Percentiles rank a stretch among this genome's conserved stretches.
Conservation (phyloP, 768 basidiomycete genomes). For the Leccinum truebloodii region DNA sequence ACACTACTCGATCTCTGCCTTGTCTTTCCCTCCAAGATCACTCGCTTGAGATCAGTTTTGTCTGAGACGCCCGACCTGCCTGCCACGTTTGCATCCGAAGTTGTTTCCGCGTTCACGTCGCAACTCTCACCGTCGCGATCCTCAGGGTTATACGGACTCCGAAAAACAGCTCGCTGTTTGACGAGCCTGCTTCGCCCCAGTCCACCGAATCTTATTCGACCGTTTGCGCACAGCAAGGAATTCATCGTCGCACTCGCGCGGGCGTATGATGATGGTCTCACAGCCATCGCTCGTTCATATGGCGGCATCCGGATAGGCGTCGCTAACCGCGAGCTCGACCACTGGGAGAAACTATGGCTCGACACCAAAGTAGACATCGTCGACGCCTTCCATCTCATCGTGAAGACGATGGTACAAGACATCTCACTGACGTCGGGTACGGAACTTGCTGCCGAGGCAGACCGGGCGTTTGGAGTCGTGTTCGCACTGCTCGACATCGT, state of each 20-base stretch:
- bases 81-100: conserved; percentile 40
- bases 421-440: conserved; percentile 45
- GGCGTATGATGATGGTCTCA: conserved; percentile 61
- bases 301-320: conserved; percentile 47
- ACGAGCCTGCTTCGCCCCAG: conserved; percentile 52
- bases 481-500: conserved; percentile 56
- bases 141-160: conserved; percentile 60
- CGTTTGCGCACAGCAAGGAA: conserved; percentile 51
- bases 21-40: conserved; percentile 48
- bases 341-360: conserved; percentile 74
- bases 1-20: conserved; percentile 66
- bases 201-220: conserved; percentile 48
- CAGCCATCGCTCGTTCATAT: conserved; percentile 56
- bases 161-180: conserved; percentile 63
- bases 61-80: conserved; percentile 36
- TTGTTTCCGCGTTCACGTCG: conserved; percentile 56
- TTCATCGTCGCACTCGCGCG: conserved; percentile 59
- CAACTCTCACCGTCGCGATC: conserved; percentile 45
- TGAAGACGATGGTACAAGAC: conserved; percentile 50
- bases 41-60: conserved; percentile 48
- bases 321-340: conserved; percentile 41
- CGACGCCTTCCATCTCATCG: conserved; percentile 64
- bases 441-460: conserved; percentile 47
- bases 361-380: conserved; percentile 72
- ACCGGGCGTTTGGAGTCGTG: conserved; percentile 56